Conservation (phyloP, 805 yeast genomes). For the Wickerhamiella lipophila region DNA sequence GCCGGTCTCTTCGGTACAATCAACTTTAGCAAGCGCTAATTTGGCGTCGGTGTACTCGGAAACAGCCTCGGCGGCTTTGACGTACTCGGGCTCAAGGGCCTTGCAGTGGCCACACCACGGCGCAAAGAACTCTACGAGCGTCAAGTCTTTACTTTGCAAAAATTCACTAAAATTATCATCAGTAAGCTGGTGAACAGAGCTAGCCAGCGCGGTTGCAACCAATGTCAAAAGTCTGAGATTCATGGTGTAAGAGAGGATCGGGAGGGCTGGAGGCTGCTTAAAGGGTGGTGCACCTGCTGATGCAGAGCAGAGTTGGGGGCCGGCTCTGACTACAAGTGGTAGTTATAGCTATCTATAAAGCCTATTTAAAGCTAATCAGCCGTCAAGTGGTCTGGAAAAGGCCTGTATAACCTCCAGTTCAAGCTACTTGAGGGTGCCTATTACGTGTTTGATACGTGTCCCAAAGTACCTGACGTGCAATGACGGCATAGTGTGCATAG, state of each 20-base stretch:
- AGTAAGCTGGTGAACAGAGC: conserved; percentile 75
- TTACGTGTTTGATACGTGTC: conserved; percentile 4
- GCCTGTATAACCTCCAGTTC: background rate
- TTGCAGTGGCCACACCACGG: conserved; percentile 97
- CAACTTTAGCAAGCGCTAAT: conserved; percentile 57
- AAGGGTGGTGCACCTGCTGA: too few species aligned
- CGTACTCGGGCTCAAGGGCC: conserved; percentile 29
- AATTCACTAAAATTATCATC: conserved; percentile 52
- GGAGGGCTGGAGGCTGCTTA: background rate
- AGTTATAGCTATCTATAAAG: too few species aligned
- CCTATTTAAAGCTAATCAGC: too few species aligned
- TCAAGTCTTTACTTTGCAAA: conserved; percentile 60
- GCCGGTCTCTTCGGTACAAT: conserved; percentile 70
- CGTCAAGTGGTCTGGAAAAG: background rate
- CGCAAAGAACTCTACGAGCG: conserved; percentile 79
- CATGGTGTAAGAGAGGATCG: background rate
- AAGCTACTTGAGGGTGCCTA: background rate
- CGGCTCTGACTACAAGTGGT: too few species aligned
- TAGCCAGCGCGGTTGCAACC: conserved; percentile 40
- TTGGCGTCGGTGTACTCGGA: conserved; percentile 13
- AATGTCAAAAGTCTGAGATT: conserved; percentile 2
- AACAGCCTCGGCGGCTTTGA: conserved; percentile 22
- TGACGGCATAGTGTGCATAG: background rate
- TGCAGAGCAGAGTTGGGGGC: too few species aligned
- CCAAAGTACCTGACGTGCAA: background rate